These are phyloP conservation scores for Podila verticillata DNA, from an alignment of 192 early-diverging fungal genomes.

Conservation along the genomic window DNA sequence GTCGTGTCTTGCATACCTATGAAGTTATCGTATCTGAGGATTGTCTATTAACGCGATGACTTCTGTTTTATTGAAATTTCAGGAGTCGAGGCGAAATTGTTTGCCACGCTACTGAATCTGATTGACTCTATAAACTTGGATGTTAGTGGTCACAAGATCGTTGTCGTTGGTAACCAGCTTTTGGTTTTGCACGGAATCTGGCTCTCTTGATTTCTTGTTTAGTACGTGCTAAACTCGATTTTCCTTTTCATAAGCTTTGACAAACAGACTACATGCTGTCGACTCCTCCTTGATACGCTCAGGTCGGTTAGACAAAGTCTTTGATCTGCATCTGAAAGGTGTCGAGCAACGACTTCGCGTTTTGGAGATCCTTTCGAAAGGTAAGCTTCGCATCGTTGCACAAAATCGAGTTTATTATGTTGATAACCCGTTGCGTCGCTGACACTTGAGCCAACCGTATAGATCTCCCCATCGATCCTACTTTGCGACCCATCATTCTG, in stretches of 20 bases:
- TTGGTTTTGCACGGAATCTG: background rate
- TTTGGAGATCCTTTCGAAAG: conserved; percentile 53
- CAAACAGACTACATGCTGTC: conserved; percentile 62
- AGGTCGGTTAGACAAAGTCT: conserved; percentile 62
- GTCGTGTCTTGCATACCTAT: background rate
- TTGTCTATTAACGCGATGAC: background rate
- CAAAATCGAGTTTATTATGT: background rate
- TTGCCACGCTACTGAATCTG: conserved; percentile 46
- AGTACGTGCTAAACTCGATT: background rate
- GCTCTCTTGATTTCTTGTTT: background rate
- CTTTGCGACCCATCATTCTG: conserved; percentile 49
- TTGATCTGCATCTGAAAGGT: conserved; percentile 60
- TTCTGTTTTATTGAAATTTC: conserved; percentile 2
- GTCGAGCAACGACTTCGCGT: conserved; percentile 52
- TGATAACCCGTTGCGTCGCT: background rate
- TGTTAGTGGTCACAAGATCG: conserved; percentile 26
- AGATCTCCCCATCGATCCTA: conserved; percentile 61
- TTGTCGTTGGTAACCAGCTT: conserved; percentile 56
- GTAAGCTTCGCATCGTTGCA: conserved; percentile 18
- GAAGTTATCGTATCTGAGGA: conserved; percentile 2
- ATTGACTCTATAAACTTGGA: conserved; percentile 55
- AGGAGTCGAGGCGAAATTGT: conserved; percentile 58
- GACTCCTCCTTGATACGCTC: conserved; percentile 62
- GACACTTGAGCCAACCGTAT: background rate
- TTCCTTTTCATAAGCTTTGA: conserved; percentile 44